Base-by-base conservation (phyloP, 805 yeast genomes). In the Metschnikowia santaceciliae region DNA sequence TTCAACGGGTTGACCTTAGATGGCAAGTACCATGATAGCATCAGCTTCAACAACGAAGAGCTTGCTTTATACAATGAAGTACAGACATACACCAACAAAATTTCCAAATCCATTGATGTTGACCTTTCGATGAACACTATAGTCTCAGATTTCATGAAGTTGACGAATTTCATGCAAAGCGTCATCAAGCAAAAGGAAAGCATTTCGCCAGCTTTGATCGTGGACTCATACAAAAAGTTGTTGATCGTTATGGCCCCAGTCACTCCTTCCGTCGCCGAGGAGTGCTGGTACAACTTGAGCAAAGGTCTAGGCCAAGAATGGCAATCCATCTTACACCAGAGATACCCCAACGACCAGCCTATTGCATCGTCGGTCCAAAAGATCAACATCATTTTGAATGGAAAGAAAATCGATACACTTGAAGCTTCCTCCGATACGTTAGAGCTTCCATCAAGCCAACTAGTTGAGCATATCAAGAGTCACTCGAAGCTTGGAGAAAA, bases 141-240 rank as follows among this genome's bases (percentile, higher is more conserved):
- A 1, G 80, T 94, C 22, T 88, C 97, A 0, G 95, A 90, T 63
- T 86, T 82, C 61, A 92, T 90, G 96, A 94, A 90, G 61, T 65
- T 84, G 46, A 86, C 95, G 10, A 69, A 83, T 58, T 57, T 73
- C 1, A 58, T 88, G 15, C 61, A 65, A 2, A 55, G 63, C 2
- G 76, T 78, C 0, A 40, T 72, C 3, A 75, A 76, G 35, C 61
- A 69, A 6, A 58, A 67, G 0, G 55, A 63, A 4, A 20, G 38
- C 1, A 68, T 81, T 8, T 65, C 69, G 39, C 54, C 65, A 0
- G 69, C 68, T 0, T 53, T 88, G n/a, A 58, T 80, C 10, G 55
- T 79, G 51, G 76, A 79, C 42, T 68, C 79, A 1, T 77, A 77
- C 52, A 71, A 76, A 55, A 81, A 79, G 48, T 69, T 90, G 15